Conservation (phyloP, 148 eudicot genomes). For the Euryodendron excelsum region DNA sequence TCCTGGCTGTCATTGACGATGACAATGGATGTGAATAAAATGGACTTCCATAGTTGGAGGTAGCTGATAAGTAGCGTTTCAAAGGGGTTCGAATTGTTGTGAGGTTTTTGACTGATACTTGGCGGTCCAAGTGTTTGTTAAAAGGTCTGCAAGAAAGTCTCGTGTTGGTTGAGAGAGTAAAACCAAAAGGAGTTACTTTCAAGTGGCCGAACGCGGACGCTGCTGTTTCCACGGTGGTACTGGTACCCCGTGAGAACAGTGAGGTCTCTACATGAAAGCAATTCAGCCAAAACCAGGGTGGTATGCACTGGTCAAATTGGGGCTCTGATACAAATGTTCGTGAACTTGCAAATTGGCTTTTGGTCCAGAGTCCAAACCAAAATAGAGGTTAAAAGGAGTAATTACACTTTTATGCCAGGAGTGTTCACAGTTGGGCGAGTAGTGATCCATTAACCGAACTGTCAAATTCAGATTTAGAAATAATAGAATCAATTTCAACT, state of each 20-base stretch:
- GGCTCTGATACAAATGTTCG: too few relatives aligned
- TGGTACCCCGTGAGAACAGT: neutral
- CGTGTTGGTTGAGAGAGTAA: neutral
- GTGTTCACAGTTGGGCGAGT: too few relatives aligned
- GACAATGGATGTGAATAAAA: neutral
- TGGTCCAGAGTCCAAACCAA: too few relatives aligned
- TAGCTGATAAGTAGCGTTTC: neutral
- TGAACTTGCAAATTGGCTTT: too few relatives aligned
- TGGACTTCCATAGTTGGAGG: conserved; percentile 4
- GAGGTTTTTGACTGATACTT: neutral
- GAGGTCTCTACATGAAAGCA: neutral
- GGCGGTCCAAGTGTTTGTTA: conserved; percentile 65
- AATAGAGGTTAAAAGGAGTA: too few relatives aligned
- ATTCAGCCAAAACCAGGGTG: too few relatives aligned
- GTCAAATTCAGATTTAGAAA: too few relatives aligned
- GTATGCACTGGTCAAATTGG: too few relatives aligned
- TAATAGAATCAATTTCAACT: too few relatives aligned
- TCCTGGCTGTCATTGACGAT: conserved; percentile 13
- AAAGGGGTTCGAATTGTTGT: neutral
- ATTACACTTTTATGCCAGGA: too few relatives aligned
- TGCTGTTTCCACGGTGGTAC: neutral
- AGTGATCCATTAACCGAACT: too few relatives aligned
- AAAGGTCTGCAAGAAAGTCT: conserved; percentile 56
- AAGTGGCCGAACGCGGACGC: neutral
- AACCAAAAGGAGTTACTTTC: conserved; percentile 5